These are phyloP conservation scores for Fraxinus velutina DNA, from an alignment of 305 asterid genomes.

Conservation along the genomic window DNA sequence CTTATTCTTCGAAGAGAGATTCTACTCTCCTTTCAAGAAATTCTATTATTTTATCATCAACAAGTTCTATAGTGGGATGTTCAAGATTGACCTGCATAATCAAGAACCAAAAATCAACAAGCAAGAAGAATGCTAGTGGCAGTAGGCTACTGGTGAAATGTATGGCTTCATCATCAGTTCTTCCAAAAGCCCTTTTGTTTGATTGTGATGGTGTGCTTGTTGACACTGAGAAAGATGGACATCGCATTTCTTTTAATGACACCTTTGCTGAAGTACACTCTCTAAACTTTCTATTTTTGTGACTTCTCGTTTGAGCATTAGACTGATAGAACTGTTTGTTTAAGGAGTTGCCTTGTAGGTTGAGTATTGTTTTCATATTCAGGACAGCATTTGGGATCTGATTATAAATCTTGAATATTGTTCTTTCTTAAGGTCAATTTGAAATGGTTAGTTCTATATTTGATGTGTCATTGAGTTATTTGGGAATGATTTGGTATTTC, in stretches of 20 bases:
- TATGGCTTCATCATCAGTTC: conserved; percentile 47
- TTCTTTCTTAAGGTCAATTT: background rate
- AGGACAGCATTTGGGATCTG: background rate
- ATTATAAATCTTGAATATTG: background rate
- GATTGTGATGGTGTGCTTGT: conserved; percentile 97
- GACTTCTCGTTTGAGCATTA: background rate
- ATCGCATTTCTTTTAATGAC: conserved; percentile 82
- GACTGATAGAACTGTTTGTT: background rate
- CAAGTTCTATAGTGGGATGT: conserved; percentile 23
- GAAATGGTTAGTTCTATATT: background rate
- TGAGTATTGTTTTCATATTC: background rate
- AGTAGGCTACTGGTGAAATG: conserved; percentile 41
- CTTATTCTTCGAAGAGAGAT: conserved; percentile 26
- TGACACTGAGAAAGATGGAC: conserved; percentile 97
- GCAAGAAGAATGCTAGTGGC: conserved; percentile 29
- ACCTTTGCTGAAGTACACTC: conserved; percentile 70
- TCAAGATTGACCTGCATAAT: conserved; percentile 21
- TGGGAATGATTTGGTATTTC: background rate
- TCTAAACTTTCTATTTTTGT: background rate
- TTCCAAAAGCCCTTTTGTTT: conserved; percentile 78
- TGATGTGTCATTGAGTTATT: background rate
- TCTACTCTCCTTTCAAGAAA: conserved; percentile 27
- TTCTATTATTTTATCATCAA: conserved; percentile 25
- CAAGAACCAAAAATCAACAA: background rate
- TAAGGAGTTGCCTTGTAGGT: background rate